Percentiles rank a stretch among this genome's conserved stretches.
Evolutionary conservation across 345 rosid genomes (phyloP).

Genomic region (Limnanthes douglasii): DNA sequence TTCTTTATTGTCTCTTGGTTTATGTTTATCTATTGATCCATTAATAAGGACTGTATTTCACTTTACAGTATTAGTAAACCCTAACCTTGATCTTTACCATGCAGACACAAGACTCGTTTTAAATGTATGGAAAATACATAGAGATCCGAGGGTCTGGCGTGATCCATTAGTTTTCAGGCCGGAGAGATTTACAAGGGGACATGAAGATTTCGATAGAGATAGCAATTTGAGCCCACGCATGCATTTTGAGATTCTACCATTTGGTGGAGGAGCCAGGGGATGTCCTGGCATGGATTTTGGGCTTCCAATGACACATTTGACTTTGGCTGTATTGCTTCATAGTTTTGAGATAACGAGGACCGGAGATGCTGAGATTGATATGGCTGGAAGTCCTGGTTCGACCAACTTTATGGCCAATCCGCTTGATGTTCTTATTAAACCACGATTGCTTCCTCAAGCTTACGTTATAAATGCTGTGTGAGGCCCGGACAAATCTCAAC

Average conservation of each 20-base stretch:
- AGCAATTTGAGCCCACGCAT: no score
- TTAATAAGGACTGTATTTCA: no score
- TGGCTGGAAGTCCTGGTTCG: constrained; percentile 15
- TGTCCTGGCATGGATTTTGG: constrained; percentile 22
- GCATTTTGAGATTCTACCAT: constrained; percentile 18
- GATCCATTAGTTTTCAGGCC: constrained; percentile 14
- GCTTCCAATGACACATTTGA: constrained; percentile 15
- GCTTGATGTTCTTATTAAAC: constrained; percentile 17
- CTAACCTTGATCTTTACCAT: no score
- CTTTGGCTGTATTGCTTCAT: constrained; percentile 24
- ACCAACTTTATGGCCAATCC: constrained; percentile 25
- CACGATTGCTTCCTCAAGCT: constrained; percentile 11
- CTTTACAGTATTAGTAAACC: no score
- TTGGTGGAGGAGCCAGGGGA: constrained; percentile 18
- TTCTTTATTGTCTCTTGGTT: no score
- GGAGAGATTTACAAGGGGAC: constrained; percentile 17
- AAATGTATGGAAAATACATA: constrained; percentile 13
- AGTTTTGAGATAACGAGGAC: constrained; percentile 15
- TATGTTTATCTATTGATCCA: no score
- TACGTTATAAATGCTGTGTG: no score
- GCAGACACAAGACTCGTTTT: constrained; percentile 13
- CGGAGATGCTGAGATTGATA: constrained; percentile 12
- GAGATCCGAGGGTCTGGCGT: constrained; percentile 11
- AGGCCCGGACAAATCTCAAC: no score
- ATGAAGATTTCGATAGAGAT: constrained; percentile 7